Conservation (phyloP, 805 yeast genomes). For the Wickerhamomyces chaumierensis region DNA sequence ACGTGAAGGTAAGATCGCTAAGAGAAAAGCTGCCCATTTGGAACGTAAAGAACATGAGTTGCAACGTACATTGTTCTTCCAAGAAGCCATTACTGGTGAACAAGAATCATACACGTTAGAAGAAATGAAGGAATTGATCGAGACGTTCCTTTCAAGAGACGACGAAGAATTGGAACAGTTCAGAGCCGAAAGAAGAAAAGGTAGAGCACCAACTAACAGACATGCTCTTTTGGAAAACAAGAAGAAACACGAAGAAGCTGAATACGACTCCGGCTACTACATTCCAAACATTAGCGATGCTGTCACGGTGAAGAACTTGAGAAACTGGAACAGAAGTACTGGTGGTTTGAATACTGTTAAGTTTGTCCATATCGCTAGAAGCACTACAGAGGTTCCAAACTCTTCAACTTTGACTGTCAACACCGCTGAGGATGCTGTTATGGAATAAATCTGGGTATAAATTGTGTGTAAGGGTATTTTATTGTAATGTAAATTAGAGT, state of each 20-base stretch:
- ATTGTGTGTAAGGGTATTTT: neutral
- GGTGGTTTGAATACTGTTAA: slow-evolving; percentile 66
- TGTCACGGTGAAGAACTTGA: slow-evolving; percentile 45
- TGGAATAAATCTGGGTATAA: slow-evolving; percentile 1
- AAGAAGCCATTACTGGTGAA: slow-evolving; percentile 40
- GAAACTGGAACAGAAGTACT: slow-evolving; percentile 71
- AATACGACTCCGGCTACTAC: slow-evolving; percentile 56
- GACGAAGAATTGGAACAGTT: slow-evolving; percentile 65
- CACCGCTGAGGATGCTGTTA: slow-evolving; percentile 7
- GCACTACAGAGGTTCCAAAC: slow-evolving; percentile 6
- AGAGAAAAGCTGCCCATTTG: slow-evolving; percentile 43
- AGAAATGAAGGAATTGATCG: slow-evolving; percentile 52
- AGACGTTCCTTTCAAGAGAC: slow-evolving; percentile 53
- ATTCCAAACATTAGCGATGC: slow-evolving; percentile 63
- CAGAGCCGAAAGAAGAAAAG: slow-evolving; percentile 61
- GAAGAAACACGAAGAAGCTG: slow-evolving; percentile 46
- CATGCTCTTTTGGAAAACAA: slow-evolving; percentile 58
- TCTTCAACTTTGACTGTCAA: slow-evolving; percentile 1
- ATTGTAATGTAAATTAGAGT: slow-evolving; percentile 1
- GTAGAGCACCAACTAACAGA: slow-evolving; percentile 69
- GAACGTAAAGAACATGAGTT: slow-evolving; percentile 53
- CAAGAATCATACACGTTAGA: slow-evolving; percentile 35
- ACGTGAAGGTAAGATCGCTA: slow-evolving; percentile 62
- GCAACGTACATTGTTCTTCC: slow-evolving; percentile 46
- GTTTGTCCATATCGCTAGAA: slow-evolving; percentile 16